Conservation (phyloP, 129 eudicot species). For the Escallonia herrerae region DNA sequence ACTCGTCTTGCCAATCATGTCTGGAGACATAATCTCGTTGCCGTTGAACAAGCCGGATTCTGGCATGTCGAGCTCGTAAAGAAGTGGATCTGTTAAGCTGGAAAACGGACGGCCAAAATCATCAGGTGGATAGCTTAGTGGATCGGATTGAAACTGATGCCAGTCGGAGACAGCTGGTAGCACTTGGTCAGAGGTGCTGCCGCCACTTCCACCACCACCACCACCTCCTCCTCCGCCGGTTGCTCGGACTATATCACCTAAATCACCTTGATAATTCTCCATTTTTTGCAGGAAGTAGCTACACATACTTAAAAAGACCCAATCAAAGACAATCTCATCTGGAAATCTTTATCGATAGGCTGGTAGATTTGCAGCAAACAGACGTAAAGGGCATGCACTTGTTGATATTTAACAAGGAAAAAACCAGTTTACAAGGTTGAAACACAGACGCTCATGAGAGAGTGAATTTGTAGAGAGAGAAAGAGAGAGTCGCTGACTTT, state of each 20-base stretch:
- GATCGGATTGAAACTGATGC: slow-evolving; percentile 37
- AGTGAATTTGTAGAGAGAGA: slow-evolving; percentile 20
- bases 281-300: slow-evolving; percentile 19
- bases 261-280: slow-evolving; percentile 84
- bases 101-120: slow-evolving; percentile 69
- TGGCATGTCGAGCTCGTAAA: slow-evolving; percentile 24
- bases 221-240: slow-evolving; percentile 20
- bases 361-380: slow-evolving; percentile 21
- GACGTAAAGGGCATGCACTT: slow-evolving; percentile 19
- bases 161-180: slow-evolving; percentile 4
- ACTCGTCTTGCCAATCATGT: neutral
- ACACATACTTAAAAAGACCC: slow-evolving; percentile 6
- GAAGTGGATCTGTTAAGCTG: slow-evolving; percentile 50
- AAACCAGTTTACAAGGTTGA: slow-evolving; percentile 16
- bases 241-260: slow-evolving; percentile 73
- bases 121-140: slow-evolving; percentile 8
- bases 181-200: neutral
- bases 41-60: slow-evolving; percentile 24
- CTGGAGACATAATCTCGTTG: neutral
- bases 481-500: slow-evolving; percentile 69
- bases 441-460: slow-evolving; percentile 1
- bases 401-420: slow-evolving; percentile 22
- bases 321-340: slow-evolving; percentile 1
- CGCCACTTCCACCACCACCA: neutral
- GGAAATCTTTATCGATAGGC: neutral